These are phyloP conservation scores for Ulota crispa DNA, from an alignment of 225 moss, liverwort and hornwort species.

Conservation along the genomic window DNA sequence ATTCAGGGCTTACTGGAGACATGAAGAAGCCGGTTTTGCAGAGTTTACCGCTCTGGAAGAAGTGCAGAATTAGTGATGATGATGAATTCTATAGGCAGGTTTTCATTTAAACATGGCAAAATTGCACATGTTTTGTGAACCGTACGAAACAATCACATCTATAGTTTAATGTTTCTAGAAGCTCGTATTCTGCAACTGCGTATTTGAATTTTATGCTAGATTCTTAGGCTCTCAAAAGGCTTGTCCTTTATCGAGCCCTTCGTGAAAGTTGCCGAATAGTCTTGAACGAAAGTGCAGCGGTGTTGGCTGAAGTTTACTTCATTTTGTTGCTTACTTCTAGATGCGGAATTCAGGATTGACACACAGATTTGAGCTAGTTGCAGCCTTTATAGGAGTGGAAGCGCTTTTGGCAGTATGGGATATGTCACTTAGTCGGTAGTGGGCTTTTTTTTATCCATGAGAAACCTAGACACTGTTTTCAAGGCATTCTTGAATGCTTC, in stretches of 20 bases:
- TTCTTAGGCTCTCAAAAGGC: not conserved
- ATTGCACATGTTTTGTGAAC: conserved; percentile 19
- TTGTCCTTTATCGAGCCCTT: not conserved
- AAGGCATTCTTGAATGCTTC: not conserved
- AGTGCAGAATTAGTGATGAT: conserved; percentile 21
- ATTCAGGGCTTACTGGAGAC: not conserved
- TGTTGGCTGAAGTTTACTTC: not conserved
- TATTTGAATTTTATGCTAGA: not conserved
- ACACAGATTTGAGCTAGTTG: not conserved
- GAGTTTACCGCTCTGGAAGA: not conserved
- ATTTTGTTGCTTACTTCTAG: not conserved
- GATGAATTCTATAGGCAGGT: conserved; percentile 20
- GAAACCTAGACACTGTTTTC: not conserved
- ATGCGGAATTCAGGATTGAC: not conserved
- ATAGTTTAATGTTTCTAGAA: not conserved
- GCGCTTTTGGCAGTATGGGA: not conserved
- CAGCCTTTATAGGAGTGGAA: not conserved
- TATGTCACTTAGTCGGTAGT: not conserved
- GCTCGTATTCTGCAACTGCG: not conserved
- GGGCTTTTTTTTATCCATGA: not conserved
- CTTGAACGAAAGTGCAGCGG: not conserved
- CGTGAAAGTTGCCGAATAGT: not conserved
- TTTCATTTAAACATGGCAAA: conserved; percentile 4
- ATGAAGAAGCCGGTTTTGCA: not conserved
- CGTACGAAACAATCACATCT: not conserved